Evolutionary conservation across 2,329 filamentous ascomycete genomes (phyloP).

Genomic region (Colletotrichum plurivorum): DNA sequence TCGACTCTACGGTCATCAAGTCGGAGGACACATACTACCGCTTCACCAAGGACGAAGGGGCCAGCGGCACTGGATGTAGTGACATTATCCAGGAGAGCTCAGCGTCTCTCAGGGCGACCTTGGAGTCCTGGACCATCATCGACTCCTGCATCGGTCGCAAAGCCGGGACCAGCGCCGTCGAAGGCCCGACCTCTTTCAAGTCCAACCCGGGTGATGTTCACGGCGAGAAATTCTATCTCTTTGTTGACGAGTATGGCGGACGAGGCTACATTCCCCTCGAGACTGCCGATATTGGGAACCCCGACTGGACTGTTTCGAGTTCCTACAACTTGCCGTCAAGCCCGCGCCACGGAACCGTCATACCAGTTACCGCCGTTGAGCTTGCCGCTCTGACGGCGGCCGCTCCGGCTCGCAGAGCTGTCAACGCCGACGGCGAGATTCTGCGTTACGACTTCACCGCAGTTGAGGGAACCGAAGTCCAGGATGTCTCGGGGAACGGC

Average conservation of each 20-base stretch:
- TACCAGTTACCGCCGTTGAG: slow-evolving; percentile 64
- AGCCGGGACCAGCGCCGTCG: slow-evolving; percentile 63
- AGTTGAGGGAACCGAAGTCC: slow-evolving; percentile 33
- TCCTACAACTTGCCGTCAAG: slow-evolving; percentile 62
- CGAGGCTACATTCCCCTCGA: slow-evolving; percentile 68
- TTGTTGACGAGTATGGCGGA: slow-evolving; percentile 67
- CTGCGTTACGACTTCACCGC: slow-evolving; percentile 43
- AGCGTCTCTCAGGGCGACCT: slow-evolving; percentile 53
- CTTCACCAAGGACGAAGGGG: slow-evolving; percentile 70
- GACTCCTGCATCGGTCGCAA: slow-evolving; percentile 64
- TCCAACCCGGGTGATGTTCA: slow-evolving; percentile 63
- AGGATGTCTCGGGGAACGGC: slow-evolving; percentile 43
- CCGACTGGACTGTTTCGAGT: slow-evolving; percentile 61
- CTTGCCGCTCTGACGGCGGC: slow-evolving; percentile 50
- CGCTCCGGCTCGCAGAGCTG: slow-evolving; percentile 15
- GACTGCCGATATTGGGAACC: slow-evolving; percentile 63
- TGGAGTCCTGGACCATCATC: slow-evolving; percentile 60
- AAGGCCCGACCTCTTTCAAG: slow-evolving; percentile 67
- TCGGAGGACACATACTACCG: slow-evolving; percentile 60
- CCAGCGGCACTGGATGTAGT: slow-evolving; percentile 60
- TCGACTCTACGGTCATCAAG: slow-evolving; percentile 66
- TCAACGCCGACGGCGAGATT: slow-evolving; percentile 41
- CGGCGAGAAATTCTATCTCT: slow-evolving; percentile 68
- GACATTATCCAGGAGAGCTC: slow-evolving; percentile 70
- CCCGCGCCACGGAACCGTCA: slow-evolving; percentile 68